A percentile compares a stretch with the other conserved stretches of the same genome.
Conservation (phyloP, 345 rosid genomes). For the Syzygium aromaticum region DNA sequence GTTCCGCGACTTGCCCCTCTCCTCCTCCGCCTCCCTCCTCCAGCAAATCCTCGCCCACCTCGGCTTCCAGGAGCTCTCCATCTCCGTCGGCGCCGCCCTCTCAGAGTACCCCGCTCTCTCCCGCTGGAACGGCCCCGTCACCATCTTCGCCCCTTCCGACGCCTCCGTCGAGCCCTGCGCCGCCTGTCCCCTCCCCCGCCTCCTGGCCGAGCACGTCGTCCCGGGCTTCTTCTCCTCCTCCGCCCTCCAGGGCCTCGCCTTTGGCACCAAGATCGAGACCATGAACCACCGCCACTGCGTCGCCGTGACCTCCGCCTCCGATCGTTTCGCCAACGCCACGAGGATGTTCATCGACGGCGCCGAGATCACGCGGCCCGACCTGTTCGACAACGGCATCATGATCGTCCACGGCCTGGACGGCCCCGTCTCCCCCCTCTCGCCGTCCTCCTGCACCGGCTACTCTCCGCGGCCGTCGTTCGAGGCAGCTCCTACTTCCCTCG, state of each 20-base stretch:
- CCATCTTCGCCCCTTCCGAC: conserved; percentile 61
- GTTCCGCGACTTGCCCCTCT: conserved; percentile 1
- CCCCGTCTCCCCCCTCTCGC: conserved; percentile 49
- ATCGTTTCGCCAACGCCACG: conserved; percentile 12
- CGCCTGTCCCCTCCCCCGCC: conserved; percentile 28
- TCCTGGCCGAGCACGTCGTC: conserved; percentile 59
- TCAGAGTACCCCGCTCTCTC: conserved; percentile 15
- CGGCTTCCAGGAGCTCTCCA: conserved; percentile 50
- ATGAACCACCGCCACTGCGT: conserved; percentile 54
- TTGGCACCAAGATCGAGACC: conserved; percentile 53
- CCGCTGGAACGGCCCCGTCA: conserved; percentile 44
- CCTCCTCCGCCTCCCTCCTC: conserved; percentile 7
- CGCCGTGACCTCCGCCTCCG: conserved; percentile 25
- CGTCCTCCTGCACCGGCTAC: conserved; percentile 35
- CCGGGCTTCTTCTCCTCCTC: conserved; percentile 48
- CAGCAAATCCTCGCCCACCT: conserved; percentile 58
- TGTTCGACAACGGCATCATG: conserved; percentile 55
- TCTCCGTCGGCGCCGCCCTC: conserved; percentile 36
- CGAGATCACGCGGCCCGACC: conserved; percentile 49
- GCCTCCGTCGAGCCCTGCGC: conserved; percentile 38
- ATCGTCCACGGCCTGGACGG: conserved; percentile 60
- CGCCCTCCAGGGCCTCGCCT: conserved; percentile 38
- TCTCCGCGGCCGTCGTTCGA: neutral
- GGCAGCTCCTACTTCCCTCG: neutral
- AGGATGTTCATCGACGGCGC: conserved; percentile 39